phyloP scores from a whole-genome alignment of 768 basidiomycete species.

The Auricularia sp. region DNA sequence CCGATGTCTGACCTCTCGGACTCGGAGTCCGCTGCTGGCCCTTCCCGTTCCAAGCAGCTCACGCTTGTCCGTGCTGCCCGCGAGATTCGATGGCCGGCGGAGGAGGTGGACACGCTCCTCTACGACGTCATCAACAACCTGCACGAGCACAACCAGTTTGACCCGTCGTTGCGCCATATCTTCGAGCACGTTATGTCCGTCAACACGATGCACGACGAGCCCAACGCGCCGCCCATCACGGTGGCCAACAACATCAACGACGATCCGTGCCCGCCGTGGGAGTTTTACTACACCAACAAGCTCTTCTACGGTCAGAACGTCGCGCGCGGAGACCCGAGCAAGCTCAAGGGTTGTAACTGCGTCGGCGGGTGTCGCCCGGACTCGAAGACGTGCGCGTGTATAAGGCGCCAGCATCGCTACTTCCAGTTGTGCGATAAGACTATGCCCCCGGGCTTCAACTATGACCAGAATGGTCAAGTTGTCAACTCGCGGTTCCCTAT shows the following conservation, averaged over 20 bases:
- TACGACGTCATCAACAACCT: slow-evolving; percentile 59
- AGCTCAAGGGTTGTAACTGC: slow-evolving; percentile 63
- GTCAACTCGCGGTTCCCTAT: slow-evolving; percentile 42
- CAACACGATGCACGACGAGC: slow-evolving; percentile 57
- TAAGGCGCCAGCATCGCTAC: slow-evolving; percentile 41
- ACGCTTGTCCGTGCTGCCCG: neutral
- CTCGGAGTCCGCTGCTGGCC: too few relatives aligned
- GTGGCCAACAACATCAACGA: slow-evolving; percentile 60
- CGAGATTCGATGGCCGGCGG: slow-evolving; percentile 8
- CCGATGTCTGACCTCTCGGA: too few relatives aligned
- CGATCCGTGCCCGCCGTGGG: slow-evolving; percentile 68
- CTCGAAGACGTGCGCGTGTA: slow-evolving; percentile 62
- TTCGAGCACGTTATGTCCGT: slow-evolving; percentile 58
- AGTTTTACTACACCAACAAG: slow-evolving; percentile 78
- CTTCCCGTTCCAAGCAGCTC: too few relatives aligned
- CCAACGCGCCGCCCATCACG: slow-evolving; percentile 53
- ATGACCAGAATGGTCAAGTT: slow-evolving; percentile 50
- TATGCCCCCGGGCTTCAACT: slow-evolving; percentile 46
- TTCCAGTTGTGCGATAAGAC: slow-evolving; percentile 21
- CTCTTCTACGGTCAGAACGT: slow-evolving; percentile 67
- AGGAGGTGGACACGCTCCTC: slow-evolving; percentile 35
- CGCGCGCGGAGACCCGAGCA: slow-evolving; percentile 48
- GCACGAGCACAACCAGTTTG: slow-evolving; percentile 19
- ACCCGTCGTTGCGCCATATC: slow-evolving; percentile 31
- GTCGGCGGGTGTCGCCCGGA: slow-evolving; percentile 65